Evolutionary conservation across 441 rosid species (phyloP).

Genomic region (Gossypium trilobum): DNA sequence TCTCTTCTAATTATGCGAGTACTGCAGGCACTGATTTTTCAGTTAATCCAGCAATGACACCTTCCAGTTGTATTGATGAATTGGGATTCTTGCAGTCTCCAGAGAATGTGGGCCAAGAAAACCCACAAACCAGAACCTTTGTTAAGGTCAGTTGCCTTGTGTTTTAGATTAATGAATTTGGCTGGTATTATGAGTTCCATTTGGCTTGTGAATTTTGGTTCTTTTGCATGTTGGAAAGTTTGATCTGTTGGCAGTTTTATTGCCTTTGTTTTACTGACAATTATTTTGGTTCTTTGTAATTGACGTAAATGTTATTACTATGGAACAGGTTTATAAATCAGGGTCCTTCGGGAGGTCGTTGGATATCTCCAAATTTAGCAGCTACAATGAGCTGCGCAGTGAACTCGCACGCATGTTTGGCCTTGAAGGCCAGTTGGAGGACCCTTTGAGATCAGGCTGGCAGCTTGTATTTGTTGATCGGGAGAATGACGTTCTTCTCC

Average conservation of each 20-base stretch:
- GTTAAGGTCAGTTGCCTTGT: constrained; percentile 56
- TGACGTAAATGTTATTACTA: background rate
- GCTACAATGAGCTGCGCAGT: constrained; percentile 89
- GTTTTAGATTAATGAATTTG: background rate
- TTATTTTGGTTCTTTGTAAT: background rate
- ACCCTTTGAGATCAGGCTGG: constrained; percentile 99
- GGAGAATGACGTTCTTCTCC: constrained; percentile 99
- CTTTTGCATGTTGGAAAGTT: background rate
- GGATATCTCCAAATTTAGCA: constrained; percentile 87
- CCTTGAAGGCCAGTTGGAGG: constrained; percentile 93
- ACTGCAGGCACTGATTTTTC: constrained; percentile 55
- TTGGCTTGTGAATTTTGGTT: background rate
- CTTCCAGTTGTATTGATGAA: constrained; percentile 69
- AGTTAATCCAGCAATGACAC: constrained; percentile 56
- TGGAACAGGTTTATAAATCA: constrained; percentile 66
- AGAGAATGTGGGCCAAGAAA: constrained; percentile 56
- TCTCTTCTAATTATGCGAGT: constrained; percentile 51
- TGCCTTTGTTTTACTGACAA: background rate
- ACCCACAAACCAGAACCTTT: constrained; percentile 60
- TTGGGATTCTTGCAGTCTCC: constrained; percentile 74
- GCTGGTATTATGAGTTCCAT: background rate
- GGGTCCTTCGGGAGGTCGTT: constrained; percentile 89
- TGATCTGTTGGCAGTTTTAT: background rate
- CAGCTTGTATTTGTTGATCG: constrained; percentile 99
- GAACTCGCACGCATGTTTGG: constrained; percentile 93